Evolutionary conservation across 108 stramenopile genomes (phyloP), one percentile per base, ranked within the genome.

Genomic region (Fragilariopsis cylindrus): DNA sequence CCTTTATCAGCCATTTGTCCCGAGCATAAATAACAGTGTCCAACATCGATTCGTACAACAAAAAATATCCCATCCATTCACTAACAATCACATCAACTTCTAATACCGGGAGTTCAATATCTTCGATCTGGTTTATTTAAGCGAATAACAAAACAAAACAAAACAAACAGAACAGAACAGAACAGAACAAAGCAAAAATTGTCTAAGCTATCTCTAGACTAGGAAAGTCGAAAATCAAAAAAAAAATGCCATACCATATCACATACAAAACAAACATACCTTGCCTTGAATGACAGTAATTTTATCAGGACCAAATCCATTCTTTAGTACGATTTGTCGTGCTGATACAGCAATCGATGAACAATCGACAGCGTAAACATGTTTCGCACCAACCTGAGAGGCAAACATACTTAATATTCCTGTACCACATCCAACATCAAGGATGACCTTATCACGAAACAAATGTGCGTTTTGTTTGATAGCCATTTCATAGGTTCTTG

Each of bases 61-160:
- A 76, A 70, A 96, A 97, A 84, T 98, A 99, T 45, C 99, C 99
- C 96, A 99, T 99, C 98, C 98, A 98, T 84, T 99, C 99, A 42
- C 94, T 95, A 5, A 99, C 85, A 62, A 99, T 98, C 42, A 98
- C 90, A 81, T 99, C 99, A 16, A 98, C 96, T n/a, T 90, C 46
- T 3, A 60, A 57, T 7, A 93, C 92, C 3, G 91, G 94, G 3
- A 98, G 75, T 39, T 94, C 84, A 41, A 98, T 83, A 45, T 98
- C 98, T 79, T 99, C 99, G 41, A 94, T 81, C 60, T 66, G 16
- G 9, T 18, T 18, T 2, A 60, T 3, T 11, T 2, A 60, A 19
- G 19, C 60, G 19, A 9, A 21, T 3, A 19, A 19, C 18, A 19
- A 1, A 19, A 18, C 18, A 19, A 15, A 60, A 1, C 19, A 18